Conservation (phyloP, 2,329 filamentous ascomycete genomes). For the Mariannaea elegans region DNA sequence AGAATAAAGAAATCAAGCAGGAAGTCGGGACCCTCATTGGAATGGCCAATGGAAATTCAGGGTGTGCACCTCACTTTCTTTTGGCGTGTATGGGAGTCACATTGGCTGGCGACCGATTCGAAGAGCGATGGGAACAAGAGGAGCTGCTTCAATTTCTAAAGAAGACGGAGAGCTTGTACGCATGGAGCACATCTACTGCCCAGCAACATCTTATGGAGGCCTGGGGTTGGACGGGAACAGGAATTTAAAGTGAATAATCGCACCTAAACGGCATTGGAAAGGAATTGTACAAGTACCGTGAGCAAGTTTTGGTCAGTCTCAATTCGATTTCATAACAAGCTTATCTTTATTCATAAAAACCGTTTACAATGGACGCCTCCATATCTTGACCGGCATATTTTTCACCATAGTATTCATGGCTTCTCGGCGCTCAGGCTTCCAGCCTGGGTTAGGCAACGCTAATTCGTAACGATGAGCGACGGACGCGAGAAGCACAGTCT, state of each 20-base stretch:
- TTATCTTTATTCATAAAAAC: not conserved
- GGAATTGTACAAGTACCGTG: too few species aligned
- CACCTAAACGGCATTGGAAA: not conserved
- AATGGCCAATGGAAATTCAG: slow-evolving; percentile 25
- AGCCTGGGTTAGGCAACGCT: slow-evolving; percentile 30
- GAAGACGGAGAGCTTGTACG: slow-evolving; percentile 37
- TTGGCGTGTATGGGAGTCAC: slow-evolving; percentile 32
- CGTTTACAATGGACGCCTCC: slow-evolving; percentile 19
- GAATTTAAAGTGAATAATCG: slow-evolving; percentile 16
- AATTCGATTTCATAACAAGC: too few species aligned
- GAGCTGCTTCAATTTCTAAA: slow-evolving; percentile 46
- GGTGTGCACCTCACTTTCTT: slow-evolving; percentile 10
- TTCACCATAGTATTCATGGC: slow-evolving; percentile 33
- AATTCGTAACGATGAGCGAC: slow-evolving; percentile 55
- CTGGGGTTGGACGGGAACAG: slow-evolving; percentile 34
- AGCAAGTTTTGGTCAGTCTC: too few species aligned
- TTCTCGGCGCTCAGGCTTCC: slow-evolving; percentile 29
- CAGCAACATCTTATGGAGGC: slow-evolving; percentile 33
- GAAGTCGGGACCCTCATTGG: slow-evolving; percentile 27
- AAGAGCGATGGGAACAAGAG: slow-evolving; percentile 46
- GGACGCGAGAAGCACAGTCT: slow-evolving; percentile 53
- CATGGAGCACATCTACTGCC: slow-evolving; percentile 25
- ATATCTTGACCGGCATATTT: slow-evolving; percentile 36
- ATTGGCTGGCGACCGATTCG: slow-evolving; percentile 48
- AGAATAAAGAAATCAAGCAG: slow-evolving; percentile 31